These are phyloP conservation scores for Balamuthia mandrillaris DNA, from an alignment of 208 protist genomes.

Conservation along the genomic window DNA sequence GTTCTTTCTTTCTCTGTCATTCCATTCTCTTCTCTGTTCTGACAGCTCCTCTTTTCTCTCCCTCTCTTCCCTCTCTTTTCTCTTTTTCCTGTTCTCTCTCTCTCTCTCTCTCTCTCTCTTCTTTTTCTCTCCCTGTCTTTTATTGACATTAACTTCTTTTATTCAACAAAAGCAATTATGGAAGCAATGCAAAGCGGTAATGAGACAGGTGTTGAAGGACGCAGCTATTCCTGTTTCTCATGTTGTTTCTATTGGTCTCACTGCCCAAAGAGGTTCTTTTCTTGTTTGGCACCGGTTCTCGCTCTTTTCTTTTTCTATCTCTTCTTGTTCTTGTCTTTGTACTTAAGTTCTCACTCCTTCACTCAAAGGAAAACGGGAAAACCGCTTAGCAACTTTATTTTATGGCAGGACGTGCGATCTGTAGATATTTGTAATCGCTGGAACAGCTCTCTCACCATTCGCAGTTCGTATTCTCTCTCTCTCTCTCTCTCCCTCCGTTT, in stretches of 20 bases:
- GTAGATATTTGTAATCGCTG: neutral
- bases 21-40: neutral
- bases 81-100: neutral
- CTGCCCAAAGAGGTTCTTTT: constrained; percentile 15
- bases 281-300: constrained; percentile 27
- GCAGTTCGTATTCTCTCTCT: neutral
- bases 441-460: neutral
- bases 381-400: constrained; percentile 33
- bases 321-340: neutral
- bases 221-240: neutral
- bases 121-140: neutral
- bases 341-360: neutral
- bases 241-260: constrained; percentile 23
- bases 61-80: neutral
- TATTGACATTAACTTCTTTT: neutral
- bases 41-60: neutral
- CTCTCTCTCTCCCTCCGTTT: neutral
- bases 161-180: neutral
- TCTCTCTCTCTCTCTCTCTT: neutral
- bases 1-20: no score
- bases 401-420: constrained; percentile 29
- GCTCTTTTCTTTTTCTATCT: neutral
- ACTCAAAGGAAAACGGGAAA: neutral
- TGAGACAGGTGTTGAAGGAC: constrained; percentile 1
- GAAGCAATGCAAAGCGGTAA: neutral